A percentile compares a stretch with the other conserved stretches of the same genome.
Evolutionary conservation across 768 basidiomycete genomes (phyloP).

Genomic region (Scleroderma citrinum): DNA sequence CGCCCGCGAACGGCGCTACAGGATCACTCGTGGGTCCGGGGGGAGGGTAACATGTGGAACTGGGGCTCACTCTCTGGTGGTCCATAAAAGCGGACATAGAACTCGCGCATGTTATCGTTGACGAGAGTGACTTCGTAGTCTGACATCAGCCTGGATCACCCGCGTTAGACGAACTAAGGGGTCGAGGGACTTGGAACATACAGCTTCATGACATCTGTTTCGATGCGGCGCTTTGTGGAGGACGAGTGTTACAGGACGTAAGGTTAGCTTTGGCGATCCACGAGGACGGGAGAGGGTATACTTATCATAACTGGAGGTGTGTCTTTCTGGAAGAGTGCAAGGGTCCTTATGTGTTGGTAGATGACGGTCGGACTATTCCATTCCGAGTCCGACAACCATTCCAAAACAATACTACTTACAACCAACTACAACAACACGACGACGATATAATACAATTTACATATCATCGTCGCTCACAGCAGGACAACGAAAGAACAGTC

Average conservation of each 20-base stretch:
- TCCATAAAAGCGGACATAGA: constrained; percentile 94
- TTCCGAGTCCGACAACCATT: constrained; percentile 15
- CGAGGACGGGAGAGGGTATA: constrained; percentile 18
- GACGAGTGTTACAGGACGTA: constrained; percentile 50
- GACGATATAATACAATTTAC: neutral
- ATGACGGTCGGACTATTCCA: constrained; percentile 13
- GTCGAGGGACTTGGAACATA: constrained; percentile 31
- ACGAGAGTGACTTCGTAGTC: constrained; percentile 97
- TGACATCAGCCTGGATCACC: constrained; percentile 76
- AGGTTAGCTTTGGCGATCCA: constrained; percentile 22
- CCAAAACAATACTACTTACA: neutral
- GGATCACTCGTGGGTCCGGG: neutral
- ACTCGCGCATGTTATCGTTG: constrained; percentile 98
- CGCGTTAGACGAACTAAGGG: constrained; percentile 8
- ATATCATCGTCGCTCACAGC: neutral
- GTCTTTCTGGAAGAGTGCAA: neutral
- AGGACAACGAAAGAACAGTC: neutral
- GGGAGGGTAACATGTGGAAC: neutral
- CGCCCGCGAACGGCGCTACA: constrained; percentile 92
- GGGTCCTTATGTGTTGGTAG: constrained; percentile 4
- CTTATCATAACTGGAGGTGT: constrained; percentile 52
- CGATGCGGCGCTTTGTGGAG: constrained; percentile 83
- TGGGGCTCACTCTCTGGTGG: constrained; percentile 80
- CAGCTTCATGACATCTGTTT: constrained; percentile 99
- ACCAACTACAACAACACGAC: neutral